Evolutionary conservation across 306 rosid species (phyloP).

Genomic region (Castanopsis chinensis): DNA sequence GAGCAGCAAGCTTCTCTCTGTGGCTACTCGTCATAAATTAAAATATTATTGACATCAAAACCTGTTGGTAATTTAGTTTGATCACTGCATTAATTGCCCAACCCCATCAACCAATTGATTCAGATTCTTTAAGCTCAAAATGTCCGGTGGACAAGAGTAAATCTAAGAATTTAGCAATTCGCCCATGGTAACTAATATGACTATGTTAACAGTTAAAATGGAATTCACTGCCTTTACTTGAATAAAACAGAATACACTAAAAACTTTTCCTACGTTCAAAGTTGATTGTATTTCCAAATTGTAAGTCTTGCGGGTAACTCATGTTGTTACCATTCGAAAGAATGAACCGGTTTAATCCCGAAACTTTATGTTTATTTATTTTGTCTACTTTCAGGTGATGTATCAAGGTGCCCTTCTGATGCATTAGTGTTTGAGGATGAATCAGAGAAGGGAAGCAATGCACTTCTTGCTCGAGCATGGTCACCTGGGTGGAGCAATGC

Average conservation of each 20-base stretch:
- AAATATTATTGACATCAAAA: too few relatives aligned
- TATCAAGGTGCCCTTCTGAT: conserved; percentile 60
- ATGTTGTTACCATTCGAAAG: background rate
- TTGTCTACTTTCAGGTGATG: conserved; percentile 55
- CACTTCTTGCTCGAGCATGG: conserved; percentile 98
- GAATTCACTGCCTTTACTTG: background rate
- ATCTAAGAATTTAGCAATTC: background rate
- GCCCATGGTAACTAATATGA: background rate
- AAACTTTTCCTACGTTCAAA: background rate
- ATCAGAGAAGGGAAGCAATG: conserved; percentile 93
- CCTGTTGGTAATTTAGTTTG: background rate
- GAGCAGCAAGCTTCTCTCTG: too few relatives aligned
- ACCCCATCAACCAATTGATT: background rate
- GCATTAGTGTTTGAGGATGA: conserved; percentile 80
- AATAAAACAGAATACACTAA: background rate
- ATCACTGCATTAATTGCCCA: background rate
- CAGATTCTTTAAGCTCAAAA: background rate
- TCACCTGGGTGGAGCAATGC: conserved; percentile 99
- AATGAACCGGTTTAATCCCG: background rate
- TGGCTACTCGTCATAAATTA: too few relatives aligned
- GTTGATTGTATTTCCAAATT: background rate
- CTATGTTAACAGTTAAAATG: background rate
- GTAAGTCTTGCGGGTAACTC: background rate
- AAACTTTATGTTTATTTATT: background rate
- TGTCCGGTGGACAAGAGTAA: background rate